Evolutionary conservation across 768 basidiomycete species (phyloP).

Genomic region (Hydnomerulius pinastri): DNA sequence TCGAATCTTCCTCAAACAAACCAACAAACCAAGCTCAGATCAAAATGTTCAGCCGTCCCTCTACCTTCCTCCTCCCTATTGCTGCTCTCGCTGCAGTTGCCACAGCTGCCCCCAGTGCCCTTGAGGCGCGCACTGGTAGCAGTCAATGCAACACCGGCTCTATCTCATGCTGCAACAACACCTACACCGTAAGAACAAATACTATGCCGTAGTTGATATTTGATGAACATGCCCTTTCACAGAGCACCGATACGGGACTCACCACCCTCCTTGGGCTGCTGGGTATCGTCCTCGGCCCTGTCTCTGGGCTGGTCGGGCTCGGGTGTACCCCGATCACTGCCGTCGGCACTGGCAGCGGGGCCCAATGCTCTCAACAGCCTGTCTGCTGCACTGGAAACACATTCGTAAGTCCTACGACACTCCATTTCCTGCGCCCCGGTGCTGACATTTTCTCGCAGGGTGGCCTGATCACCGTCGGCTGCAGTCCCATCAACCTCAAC

Average conservation of each 20-base stretch:
- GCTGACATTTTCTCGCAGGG: not conserved
- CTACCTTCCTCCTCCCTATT: constrained; percentile 2
- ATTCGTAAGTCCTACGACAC: constrained; percentile 48
- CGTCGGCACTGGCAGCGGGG: constrained; percentile 18
- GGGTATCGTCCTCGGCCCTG: not conserved
- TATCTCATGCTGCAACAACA: constrained; percentile 19
- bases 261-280: not conserved
- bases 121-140: constrained; percentile 13
- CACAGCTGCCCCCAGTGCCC: constrained; percentile 4
- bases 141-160: constrained; percentile 22
- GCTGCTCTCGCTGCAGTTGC: constrained; percentile 10
- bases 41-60: constrained; percentile 4
- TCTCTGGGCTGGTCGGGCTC: constrained; percentile 20
- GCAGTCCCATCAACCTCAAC: constrained; percentile 3
- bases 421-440: too few species aligned
- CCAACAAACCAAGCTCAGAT: too few species aligned
- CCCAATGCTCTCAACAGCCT: constrained; percentile 33
- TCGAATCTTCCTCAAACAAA: not conserved
- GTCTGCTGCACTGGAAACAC: constrained; percentile 43
- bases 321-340: constrained; percentile 36
- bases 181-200: not conserved
- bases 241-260: not conserved
- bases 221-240: not conserved
- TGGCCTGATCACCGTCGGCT: constrained; percentile 5
- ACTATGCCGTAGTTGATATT: rapidly evolving